Evolutionary conservation across 2,329 filamentous ascomycete genomes (phyloP), one percentile per base, ranked within the genome.

Genomic region (Endoconidiophora laricicola): DNA sequence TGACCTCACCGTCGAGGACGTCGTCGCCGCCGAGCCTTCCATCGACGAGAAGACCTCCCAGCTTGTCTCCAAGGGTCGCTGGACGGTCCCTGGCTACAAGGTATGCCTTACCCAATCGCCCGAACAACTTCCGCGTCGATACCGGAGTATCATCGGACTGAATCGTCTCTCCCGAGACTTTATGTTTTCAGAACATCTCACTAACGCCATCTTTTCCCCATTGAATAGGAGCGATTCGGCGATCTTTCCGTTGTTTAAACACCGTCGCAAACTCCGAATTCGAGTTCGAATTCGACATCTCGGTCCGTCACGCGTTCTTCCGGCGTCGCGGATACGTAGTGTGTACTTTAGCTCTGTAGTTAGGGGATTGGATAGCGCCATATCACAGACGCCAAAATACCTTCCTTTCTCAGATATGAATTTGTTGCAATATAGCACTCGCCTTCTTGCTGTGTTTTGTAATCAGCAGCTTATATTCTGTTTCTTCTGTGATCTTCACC

Each of bases 81-180:
- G 91, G 91, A 78, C 81, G 73, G 88, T 94, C 64, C 88, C 91
- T 57, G 91, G 91, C 66, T 98, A 98, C 84, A 94, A 95, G 86
- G 90, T 90, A 73, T 61, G 81, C 64, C 4, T 18, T 16, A 10
- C 33, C 23, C n/a, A 7, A 3, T 33, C 43, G 20, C 22, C 7
- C 42, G 37, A 37, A 4, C 29, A n/a, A 18, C 42, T 12, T 22
- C 12, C 23, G 42, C 7, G 12, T 26, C 23, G 24, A 20, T 10
- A 18, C 16, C 33, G 9, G 23, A 16, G 14, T 14, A 45, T 29
- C 5, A 29, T 29, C 43, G 24, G 7, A 29, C 29, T 29, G 43
- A 24, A 12, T 24, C 9, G 16, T 10, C 14, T n/a, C 7, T 26
- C 14, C 29, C 23, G 4, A 16, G 4, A 22, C 9, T 3, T 39